Percentiles rank a stretch among this genome's conserved stretches.
Evolutionary conservation across 2,329 filamentous ascomycete genomes (phyloP).

Genomic region (Cladosporium austrohemisphaericum): DNA sequence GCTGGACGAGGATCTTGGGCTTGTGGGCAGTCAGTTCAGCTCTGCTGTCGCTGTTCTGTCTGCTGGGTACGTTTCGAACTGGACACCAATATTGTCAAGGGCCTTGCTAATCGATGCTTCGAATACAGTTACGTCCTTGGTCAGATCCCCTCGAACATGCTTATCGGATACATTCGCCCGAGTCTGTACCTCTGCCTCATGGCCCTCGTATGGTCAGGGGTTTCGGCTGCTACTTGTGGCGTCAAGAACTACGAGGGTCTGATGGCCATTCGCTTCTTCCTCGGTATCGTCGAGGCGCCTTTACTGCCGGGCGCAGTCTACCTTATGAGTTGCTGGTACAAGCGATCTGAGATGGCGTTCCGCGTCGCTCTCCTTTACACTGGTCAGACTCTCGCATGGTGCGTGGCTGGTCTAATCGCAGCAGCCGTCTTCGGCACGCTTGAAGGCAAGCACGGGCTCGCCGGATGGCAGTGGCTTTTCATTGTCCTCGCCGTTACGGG

Average conservation of each 20-base stretch:
- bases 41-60: slow-evolving; percentile 48
- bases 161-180: slow-evolving; percentile 43
- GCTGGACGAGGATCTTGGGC: slow-evolving; percentile 51
- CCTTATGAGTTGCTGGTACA: slow-evolving; percentile 37
- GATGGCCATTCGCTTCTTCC: slow-evolving; percentile 23
- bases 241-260: slow-evolving; percentile 25
- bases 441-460: slow-evolving; percentile 42
- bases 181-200: slow-evolving; percentile 40
- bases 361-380: slow-evolving; percentile 16
- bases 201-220: slow-evolving; percentile 31
- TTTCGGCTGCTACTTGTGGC: slow-evolving; percentile 24
- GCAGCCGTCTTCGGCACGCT: slow-evolving; percentile 62
- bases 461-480: slow-evolving; percentile 14
- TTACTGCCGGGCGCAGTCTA: slow-evolving; percentile 14
- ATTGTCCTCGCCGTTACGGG: slow-evolving; percentile 38
- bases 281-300: slow-evolving; percentile 19
- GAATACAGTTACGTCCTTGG: slow-evolving; percentile 38
- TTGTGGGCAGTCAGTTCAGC: slow-evolving; percentile 53
- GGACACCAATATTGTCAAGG: not conserved
- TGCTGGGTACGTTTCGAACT: not conserved
- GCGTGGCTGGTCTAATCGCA: slow-evolving; percentile 60
- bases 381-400: slow-evolving; percentile 55
- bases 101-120: too few species aligned
- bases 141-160: slow-evolving; percentile 43
- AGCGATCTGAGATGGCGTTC: slow-evolving; percentile 33